Evolutionary conservation across 306 rosid genomes (phyloP), one percentile per base, ranked within the genome.

Genomic region (Prosopis cineraria): DNA sequence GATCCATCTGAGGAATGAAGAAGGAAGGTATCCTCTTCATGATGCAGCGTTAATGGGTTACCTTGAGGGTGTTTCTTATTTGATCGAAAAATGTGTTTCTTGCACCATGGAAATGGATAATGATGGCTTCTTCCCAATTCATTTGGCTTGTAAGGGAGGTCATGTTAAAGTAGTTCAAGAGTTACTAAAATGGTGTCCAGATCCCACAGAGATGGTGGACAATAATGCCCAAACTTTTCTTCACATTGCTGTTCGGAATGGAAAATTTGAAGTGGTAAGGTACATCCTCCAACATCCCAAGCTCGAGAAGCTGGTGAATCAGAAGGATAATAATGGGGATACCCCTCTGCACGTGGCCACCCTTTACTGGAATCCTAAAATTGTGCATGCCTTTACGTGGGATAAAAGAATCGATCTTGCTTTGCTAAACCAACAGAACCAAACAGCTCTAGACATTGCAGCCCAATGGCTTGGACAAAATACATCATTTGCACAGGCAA

Each of bases 281-380:
- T 74, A 74, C 47, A 55, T 78, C 24, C 76, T 81, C 0, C 2
- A 50, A 50, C 22, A 2, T 16, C 17, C 5, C 22, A 5, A 37
- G 29, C 50, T 20, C 41, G 0, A 20, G 7, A 22, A 17, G 33
- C 12, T 79, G 75, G 48, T 79, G 48, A 82, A 85, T 48, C 68
- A 31, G 0, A 33, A 73, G 31, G 80, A 80, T 17, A 2, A 0
- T 0, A 2, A 53, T 0, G 74, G 78, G 33, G 67, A 84, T 37
- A 80, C 76, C 36, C 84, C 87, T 5, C 56, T 79, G 39, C 84
- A 76, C n/a, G n/a, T n/a, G 73, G 82, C 84, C 30, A 31, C 74
- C 33, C 0, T 12, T 12, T 4, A n/a, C 0, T 67, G 45, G 2
- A 43, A 67, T 77, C 80, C 74, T 1, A 79, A 64, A 50, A 39